Evolutionary conservation across 331 rosid species (phyloP), one percentile per base, ranked within the genome.

Genomic region (Cydonia oblonga): DNA sequence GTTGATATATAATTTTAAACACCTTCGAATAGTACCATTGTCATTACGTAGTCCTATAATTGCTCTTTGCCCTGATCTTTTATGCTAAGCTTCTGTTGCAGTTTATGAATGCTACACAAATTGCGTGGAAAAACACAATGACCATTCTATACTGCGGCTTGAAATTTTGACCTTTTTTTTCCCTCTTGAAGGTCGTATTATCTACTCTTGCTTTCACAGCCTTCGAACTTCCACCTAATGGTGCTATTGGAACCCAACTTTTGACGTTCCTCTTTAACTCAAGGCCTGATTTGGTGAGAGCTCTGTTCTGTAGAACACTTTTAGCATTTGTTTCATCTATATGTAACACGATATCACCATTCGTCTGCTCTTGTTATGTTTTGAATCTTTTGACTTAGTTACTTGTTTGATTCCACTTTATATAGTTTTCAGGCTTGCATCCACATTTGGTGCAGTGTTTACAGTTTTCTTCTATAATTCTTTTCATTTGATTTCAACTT

Each of bases 141-240:
- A 35, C 42, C 42, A 35, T 35, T 35, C 42, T 9, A 35, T 20
- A 26, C 19, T 40, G 52, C 20, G 59, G 42, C n/a, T 9, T 30
- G 63, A n/a, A 56, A 26, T 65, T 62, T 62, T 64, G 60, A 69
- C 49, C 23, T 20, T 9, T 38, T 24, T 76, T 42, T 67, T 68
- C 57, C 53, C 52, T 29, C 77, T 85, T 89, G 90, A 86, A 95
- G 98, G 98, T 91, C 60, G 70, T 88, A 74, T 79, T 95, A 69
- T 95, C 92, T 76, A 95, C 98, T 72, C 82, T 95, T 42, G 97
- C 97, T 81, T 95, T 95, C 86, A 95, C 97, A 57, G 96, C 98
- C 65, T 95, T 95, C 78, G 98, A 95, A 78, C 98, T 95, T 81
- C 98, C 98, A 69, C 92, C 97, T 51, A 95, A 95, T 79, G 96